Evolutionary conservation across 352 stramenopile species (phyloP).

Genomic region (Phytopythium mirpurense): DNA sequence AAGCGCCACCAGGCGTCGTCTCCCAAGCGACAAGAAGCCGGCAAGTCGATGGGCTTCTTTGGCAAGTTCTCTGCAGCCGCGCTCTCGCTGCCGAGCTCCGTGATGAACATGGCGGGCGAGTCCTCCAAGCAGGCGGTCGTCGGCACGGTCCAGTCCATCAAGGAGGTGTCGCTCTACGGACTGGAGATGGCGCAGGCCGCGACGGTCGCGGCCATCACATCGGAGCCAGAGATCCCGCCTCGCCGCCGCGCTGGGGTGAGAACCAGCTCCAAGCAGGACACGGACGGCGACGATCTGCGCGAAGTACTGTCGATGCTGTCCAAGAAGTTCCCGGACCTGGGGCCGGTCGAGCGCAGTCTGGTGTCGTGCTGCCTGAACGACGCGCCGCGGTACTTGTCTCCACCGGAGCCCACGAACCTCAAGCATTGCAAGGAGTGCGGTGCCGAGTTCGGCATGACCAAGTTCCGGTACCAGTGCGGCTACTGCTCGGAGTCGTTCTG

Average conservation of each 20-base stretch:
- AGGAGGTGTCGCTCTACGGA: slow-evolving; percentile 68
- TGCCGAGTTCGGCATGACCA: slow-evolving; percentile 73
- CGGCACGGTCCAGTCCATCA: slow-evolving; percentile 66
- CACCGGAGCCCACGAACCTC: slow-evolving; percentile 52
- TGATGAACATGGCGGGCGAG: slow-evolving; percentile 52
- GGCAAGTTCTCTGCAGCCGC: slow-evolving; percentile 53
- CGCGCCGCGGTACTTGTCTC: slow-evolving; percentile 36
- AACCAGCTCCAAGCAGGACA: background rate
- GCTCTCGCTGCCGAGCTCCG: slow-evolving; percentile 52
- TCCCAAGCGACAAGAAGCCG: slow-evolving; percentile 13
- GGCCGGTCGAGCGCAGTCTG: slow-evolving; percentile 59
- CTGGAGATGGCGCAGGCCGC: slow-evolving; percentile 68
- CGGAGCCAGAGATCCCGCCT: slow-evolving; percentile 27
- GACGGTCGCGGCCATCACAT: slow-evolving; percentile 48
- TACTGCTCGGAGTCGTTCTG: slow-evolving; percentile 82
- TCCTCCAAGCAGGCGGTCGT: slow-evolving; percentile 67
- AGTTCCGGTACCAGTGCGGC: slow-evolving; percentile 80
- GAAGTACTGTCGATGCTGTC: slow-evolving; percentile 66
- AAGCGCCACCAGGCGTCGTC: slow-evolving; percentile 10
- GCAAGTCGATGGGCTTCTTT: slow-evolving; percentile 44
- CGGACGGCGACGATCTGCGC: slow-evolving; percentile 21
- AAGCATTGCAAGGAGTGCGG: slow-evolving; percentile 70
- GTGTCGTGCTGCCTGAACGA: slow-evolving; percentile 65
- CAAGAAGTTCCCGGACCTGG: slow-evolving; percentile 72
- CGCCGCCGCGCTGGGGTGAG: background rate